phyloP scores from a whole-genome alignment of 2,329 filamentous ascomycete genomes.

The Graphilbum fragrans region DNA sequence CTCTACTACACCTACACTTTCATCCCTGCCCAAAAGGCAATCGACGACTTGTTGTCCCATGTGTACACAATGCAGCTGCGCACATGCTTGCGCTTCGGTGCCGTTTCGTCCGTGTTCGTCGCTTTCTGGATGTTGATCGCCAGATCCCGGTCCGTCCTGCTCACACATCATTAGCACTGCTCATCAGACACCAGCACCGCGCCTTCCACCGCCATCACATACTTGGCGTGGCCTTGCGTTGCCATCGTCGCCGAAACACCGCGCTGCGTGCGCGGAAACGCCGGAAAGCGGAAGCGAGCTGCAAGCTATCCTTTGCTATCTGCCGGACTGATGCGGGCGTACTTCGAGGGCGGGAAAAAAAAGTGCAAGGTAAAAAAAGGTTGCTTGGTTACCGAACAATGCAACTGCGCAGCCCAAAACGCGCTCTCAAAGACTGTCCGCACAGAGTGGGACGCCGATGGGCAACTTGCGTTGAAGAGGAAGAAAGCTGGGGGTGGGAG shows the following conservation, averaged over 20 bases:
- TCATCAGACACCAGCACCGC: background rate
- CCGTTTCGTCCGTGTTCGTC: constrained; percentile 55
- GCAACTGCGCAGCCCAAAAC: no score
- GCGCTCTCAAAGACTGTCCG: no score
- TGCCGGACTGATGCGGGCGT: no score
- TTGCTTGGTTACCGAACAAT: no score
- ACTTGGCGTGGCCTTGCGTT: constrained; percentile 11
- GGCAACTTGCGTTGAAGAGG: background rate
- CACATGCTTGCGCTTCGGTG: constrained; percentile 80
- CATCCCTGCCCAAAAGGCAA: constrained; percentile 94
- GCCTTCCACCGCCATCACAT: background rate
- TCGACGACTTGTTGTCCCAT: constrained; percentile 95
- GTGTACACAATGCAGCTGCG: constrained; percentile 97
- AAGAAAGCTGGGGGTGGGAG: constrained; percentile 2
- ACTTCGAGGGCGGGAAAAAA: no score
- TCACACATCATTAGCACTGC: background rate
- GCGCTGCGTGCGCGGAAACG: background rate
- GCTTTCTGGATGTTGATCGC: constrained; percentile 61
- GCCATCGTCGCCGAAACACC: constrained; percentile 10
- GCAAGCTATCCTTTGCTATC: background rate
- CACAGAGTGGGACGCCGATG: no score
- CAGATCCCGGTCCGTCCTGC: constrained; percentile 56
- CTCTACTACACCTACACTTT: constrained; percentile 59
- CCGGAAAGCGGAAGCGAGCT: background rate
- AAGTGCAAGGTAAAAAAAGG: no score